Evolutionary conservation across 495 filamentous ascomycete genomes (phyloP).

Genomic region (Podospora sp.): DNA sequence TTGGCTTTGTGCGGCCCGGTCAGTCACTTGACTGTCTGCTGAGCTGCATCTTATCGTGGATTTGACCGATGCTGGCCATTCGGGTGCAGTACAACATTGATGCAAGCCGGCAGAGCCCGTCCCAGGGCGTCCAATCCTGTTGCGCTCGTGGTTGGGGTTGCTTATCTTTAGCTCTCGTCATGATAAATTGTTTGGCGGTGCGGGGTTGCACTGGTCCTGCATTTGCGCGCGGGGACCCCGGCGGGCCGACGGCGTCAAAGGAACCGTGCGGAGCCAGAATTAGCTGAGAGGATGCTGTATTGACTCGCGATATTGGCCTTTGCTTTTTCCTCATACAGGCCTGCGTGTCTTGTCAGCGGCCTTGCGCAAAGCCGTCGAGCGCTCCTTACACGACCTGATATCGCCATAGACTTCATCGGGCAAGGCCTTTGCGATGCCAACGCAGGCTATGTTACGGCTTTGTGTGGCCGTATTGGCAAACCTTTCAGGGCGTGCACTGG

Average conservation of each 20-base stretch:
- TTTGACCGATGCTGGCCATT: conserved; percentile 1
- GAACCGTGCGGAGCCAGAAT: no score
- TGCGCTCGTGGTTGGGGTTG: background rate
- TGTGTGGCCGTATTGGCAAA: no score
- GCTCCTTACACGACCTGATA: no score
- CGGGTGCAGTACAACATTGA: background rate
- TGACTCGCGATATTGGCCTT: no score
- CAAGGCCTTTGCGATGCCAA: no score
- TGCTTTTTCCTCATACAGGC: no score
- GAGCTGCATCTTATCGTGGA: conserved; percentile 11
- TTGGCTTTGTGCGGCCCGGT: background rate
- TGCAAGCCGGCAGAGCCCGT: background rate
- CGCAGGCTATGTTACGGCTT: no score
- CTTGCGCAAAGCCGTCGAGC: no score
- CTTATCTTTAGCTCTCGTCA: conserved; percentile 21
- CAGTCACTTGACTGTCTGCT: background rate
- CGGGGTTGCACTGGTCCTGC: conserved; percentile 15
- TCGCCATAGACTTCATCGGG: no score
- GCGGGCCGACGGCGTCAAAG: conserved; percentile 20
- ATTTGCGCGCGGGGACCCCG: conserved; percentile 2
- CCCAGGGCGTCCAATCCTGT: conserved; percentile 5
- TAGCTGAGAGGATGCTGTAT: no score
- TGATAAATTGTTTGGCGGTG: conserved; percentile 21
- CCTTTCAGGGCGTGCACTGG: no score
- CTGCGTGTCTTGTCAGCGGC: no score